Evolutionary conservation across 2,329 filamentous ascomycete species (phyloP).

Genomic region (Penicillium rolfsii): DNA sequence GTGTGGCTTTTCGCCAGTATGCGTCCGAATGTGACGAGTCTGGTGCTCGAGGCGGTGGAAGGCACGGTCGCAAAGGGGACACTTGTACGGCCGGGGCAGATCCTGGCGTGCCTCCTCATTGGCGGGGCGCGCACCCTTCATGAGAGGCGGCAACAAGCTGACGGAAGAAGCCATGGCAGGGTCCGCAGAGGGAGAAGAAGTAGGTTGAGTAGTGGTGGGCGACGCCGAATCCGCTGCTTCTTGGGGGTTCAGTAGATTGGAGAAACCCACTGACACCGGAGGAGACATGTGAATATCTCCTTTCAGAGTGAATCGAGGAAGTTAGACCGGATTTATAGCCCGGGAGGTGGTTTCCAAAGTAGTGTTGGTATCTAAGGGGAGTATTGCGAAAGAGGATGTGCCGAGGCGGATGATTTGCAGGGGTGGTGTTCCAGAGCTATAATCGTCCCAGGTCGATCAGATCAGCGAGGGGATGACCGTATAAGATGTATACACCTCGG

Average conservation of each 20-base stretch:
- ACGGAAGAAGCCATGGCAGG: conserved; percentile 49
- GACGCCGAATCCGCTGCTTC: conserved; percentile 33
- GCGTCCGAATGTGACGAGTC: conserved; percentile 87
- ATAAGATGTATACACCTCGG: conserved; percentile 2
- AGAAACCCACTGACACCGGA: conserved; percentile 73
- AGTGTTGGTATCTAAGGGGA: neutral
- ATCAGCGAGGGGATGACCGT: conserved; percentile 27
- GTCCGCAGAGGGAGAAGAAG: conserved; percentile 30
- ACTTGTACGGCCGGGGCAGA: conserved; percentile 96
- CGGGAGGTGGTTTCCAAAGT: conserved; percentile 8
- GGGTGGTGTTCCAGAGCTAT: conserved; percentile 27
- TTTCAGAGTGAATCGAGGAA: conserved; percentile 13
- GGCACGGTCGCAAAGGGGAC: conserved; percentile 95
- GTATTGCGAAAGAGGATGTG: neutral
- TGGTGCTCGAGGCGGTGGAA: conserved; percentile 98
- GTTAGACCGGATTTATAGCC: conserved; percentile 23
- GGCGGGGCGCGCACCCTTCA: conserved; percentile 56
- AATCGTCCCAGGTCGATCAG: conserved; percentile 33
- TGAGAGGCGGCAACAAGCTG: conserved; percentile 49
- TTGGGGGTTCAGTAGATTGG: conserved; percentile 72
- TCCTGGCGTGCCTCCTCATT: conserved; percentile 69
- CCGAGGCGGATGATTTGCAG: conserved; percentile 18
- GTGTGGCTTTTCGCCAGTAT: conserved; percentile 97
- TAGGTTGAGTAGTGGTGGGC: conserved; percentile 26
- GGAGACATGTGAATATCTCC: conserved; percentile 69